These are phyloP conservation scores for Tylopilus vinaceipallidus DNA, from an alignment of 768 basidiomycete genomes.

Conservation along the genomic window DNA sequence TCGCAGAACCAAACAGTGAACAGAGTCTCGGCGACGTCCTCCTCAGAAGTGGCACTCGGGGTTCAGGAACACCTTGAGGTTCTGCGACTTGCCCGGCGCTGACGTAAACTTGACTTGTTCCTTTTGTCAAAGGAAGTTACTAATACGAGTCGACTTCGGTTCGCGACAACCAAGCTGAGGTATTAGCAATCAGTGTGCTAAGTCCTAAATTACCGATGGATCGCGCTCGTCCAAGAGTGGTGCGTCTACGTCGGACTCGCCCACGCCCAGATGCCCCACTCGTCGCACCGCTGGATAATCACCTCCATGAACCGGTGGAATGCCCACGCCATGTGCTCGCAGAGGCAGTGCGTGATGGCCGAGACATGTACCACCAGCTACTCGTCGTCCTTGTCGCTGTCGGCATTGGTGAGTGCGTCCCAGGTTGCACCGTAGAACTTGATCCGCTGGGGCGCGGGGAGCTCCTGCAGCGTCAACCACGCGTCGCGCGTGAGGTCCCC, in stretches of 20 bases:
- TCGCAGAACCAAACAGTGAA: too few relatives aligned
- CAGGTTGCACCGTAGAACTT: conserved; percentile 12
- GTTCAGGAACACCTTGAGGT: too few relatives aligned
- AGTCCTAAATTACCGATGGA: conserved; percentile 12
- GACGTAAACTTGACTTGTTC: too few relatives aligned
- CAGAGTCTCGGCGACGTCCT: too few relatives aligned
- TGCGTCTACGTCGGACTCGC: conserved; percentile 16
- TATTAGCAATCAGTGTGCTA: too few relatives aligned
- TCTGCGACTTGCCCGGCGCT: too few relatives aligned
- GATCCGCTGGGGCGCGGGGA: conserved; percentile 10
- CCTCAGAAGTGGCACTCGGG: too few relatives aligned
- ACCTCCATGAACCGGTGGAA: conserved; percentile 27
- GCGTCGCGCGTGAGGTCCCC: too few relatives aligned
- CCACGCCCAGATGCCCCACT: conserved; percentile 27
- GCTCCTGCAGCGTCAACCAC: conserved; percentile 14
- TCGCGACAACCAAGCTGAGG: too few relatives aligned
- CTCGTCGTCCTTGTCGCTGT: conserved; percentile 7
- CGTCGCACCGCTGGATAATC: conserved; percentile 20
- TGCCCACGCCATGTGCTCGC: conserved; percentile 21
- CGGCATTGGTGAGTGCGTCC: conserved; percentile 1
- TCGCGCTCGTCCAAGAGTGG: conserved; percentile 9
- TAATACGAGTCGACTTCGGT: too few relatives aligned
- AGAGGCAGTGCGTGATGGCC: conserved; percentile 14
- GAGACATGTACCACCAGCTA: conserved; percentile 3
- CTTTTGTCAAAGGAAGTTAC: too few relatives aligned